phyloP scores from a whole-genome alignment of 2,329 filamentous ascomycete genomes.

The Allantophomopsis cytisporea region DNA sequence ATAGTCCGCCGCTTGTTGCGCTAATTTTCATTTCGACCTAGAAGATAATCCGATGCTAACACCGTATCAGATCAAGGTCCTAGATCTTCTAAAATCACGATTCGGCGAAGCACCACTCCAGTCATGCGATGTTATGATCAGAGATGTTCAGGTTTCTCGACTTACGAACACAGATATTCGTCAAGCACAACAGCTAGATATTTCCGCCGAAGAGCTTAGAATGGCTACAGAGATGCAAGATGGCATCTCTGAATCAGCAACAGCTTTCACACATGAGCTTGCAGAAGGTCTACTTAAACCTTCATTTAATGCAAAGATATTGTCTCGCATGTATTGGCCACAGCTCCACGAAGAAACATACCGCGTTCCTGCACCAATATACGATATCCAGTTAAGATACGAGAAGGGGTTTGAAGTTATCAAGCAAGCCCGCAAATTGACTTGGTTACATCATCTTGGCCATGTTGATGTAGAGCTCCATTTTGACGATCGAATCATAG shows the following conservation, averaged over 20 bases:
- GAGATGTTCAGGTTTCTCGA: slow-evolving; percentile 75
- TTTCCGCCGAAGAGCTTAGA: slow-evolving; percentile 13
- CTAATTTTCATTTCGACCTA: not conserved
- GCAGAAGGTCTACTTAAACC: slow-evolving; percentile 17
- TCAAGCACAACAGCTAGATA: slow-evolving; percentile 28
- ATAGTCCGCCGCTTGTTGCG: too few species aligned
- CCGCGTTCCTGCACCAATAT: slow-evolving; percentile 43
- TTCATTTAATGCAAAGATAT: slow-evolving; percentile 65
- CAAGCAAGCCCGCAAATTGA: slow-evolving; percentile 75
- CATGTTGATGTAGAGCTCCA: slow-evolving; percentile 71
- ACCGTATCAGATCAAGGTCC: slow-evolving; percentile 47
- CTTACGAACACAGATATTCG: slow-evolving; percentile 58
- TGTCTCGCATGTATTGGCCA: slow-evolving; percentile 92
- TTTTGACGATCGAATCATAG: slow-evolving; percentile 64
- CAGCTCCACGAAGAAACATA: slow-evolving; percentile 60
- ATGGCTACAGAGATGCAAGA: slow-evolving; percentile 9
- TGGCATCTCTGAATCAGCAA: slow-evolving; percentile 13
- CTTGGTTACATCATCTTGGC: slow-evolving; percentile 76
- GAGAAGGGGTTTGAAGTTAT: slow-evolving; percentile 63
- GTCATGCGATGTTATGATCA: slow-evolving; percentile 94
- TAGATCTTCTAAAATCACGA: slow-evolving; percentile 76
- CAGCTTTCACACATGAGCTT: too few species aligned
- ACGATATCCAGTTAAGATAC: slow-evolving; percentile 54
- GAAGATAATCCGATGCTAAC: not conserved
- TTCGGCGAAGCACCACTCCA: slow-evolving; percentile 81